Evolutionary conservation across 129 eudicot genomes (phyloP).

Genomic region (Silybum marianum): DNA sequence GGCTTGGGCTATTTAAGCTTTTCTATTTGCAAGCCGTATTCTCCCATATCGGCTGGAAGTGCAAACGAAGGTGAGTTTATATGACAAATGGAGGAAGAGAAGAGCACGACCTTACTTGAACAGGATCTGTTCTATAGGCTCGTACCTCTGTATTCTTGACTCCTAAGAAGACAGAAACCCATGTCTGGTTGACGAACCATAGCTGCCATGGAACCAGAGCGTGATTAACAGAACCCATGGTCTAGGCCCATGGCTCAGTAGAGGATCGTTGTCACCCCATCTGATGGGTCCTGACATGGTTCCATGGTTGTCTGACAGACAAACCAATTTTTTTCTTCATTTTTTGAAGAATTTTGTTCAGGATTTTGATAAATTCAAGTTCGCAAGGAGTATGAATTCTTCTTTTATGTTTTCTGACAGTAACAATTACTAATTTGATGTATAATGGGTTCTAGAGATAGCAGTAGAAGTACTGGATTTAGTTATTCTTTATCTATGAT

Average conservation of each 20-base stretch:
- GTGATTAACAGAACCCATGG: slow-evolving; percentile 10
- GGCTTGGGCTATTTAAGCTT: too few species aligned
- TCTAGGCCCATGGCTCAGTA: background rate
- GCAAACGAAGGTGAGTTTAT: background rate
- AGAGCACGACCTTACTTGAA: slow-evolving; percentile 70
- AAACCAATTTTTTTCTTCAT: too few species aligned
- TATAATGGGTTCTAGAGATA: too few species aligned
- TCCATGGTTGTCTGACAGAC: background rate
- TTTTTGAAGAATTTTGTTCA: too few species aligned
- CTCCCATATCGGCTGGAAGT: background rate
- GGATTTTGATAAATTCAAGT: too few species aligned
- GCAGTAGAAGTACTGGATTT: too few species aligned
- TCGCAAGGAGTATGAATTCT: too few species aligned
- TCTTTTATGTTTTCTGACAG: too few species aligned
- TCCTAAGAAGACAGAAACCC: slow-evolving; percentile 19
- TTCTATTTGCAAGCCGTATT: too few species aligned
- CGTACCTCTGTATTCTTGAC: slow-evolving; percentile 55
- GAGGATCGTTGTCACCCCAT: background rate
- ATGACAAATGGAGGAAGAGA: too few species aligned
- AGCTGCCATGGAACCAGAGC: slow-evolving; percentile 7
- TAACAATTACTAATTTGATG: too few species aligned
- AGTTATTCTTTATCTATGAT: too few species aligned
- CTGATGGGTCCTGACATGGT: background rate
- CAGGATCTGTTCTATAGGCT: slow-evolving; percentile 87
- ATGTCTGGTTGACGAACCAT: slow-evolving; percentile 14